These are phyloP conservation scores for Cladophialophora exuberans DNA, from an alignment of 2,329 filamentous ascomycete genomes.

Conservation along the genomic window DNA sequence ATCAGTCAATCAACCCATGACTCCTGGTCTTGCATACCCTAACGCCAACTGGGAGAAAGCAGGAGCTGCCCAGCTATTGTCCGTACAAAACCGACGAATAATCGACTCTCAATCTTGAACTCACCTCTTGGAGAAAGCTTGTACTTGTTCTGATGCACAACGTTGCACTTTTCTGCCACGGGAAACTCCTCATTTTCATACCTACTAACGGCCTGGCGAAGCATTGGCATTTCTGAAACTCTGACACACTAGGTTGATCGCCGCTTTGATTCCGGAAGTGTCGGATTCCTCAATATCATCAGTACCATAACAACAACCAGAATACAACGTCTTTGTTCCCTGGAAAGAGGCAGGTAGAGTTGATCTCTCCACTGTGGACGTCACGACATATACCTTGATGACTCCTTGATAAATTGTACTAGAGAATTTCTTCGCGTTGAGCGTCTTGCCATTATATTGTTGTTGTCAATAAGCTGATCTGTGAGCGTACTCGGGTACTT, in stretches of 20 bases:
- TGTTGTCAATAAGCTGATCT: too few relatives aligned
- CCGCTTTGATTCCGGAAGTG: neutral
- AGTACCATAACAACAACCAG: neutral
- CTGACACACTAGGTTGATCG: neutral
- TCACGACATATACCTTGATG: too few relatives aligned
- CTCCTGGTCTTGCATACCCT: neutral
- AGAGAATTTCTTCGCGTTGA: too few relatives aligned
- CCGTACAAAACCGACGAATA: slow-evolving; percentile 2
- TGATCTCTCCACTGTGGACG: too few relatives aligned
- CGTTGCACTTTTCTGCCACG: neutral
- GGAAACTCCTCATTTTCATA: slow-evolving; percentile 1
- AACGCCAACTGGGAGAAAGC: neutral
- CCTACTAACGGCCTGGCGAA: neutral
- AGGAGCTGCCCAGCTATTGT: neutral
- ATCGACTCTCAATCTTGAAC: neutral
- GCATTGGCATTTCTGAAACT: neutral
- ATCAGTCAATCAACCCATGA: neutral
- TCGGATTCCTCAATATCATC: neutral
- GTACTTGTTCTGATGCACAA: slow-evolving; percentile 1
- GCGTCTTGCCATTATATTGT: too few relatives aligned
- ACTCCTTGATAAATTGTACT: too few relatives aligned
- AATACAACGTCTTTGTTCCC: neutral
- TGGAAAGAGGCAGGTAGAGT: too few relatives aligned
- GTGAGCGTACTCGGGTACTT: too few relatives aligned
- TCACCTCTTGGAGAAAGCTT: slow-evolving; percentile 13